Evolutionary conservation across 2,329 filamentous ascomycete genomes (phyloP), one percentile per base, ranked within the genome.

Genomic region (Onygenales sp.): DNA sequence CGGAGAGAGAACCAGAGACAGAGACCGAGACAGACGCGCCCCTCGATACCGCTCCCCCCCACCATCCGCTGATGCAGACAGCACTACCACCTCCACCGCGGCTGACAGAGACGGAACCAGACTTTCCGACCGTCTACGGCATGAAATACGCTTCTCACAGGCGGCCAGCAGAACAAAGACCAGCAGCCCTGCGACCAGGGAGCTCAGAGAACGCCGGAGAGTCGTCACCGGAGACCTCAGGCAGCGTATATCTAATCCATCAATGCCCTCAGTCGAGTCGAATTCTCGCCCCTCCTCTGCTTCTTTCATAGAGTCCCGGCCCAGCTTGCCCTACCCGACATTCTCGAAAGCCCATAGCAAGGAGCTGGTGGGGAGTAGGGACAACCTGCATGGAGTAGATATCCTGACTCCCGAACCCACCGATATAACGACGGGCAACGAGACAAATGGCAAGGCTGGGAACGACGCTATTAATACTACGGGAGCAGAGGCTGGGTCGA

Each of bases 311-410:
- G 72, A 73, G 49, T 73, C 72, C 47, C 73, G 71, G 57, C 64
- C 70, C 32, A 79, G 78, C 57, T 66, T 87, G 43, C 85, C 88
- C 6, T 95, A 95, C 66, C 89, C 90, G 1, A 78, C 79, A 9
- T 89, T 94, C 70, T 93, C 87, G 72, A 96, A 94, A 72, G 87
- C 87, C 10, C 89, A 95, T 69, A 94, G 89, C 76, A 93, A 90
- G 69, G 92, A 96, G 72, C 82, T 83, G 44, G 81, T 95, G 52
- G 78, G 82, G 59, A 84, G 82, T 64, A 75, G 75, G 51, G 80
- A 84, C 45, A 76, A 81, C 51, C 60, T 80, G 63, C 48, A 67
- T 64, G 57, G 69, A 53, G 62, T 64, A 35, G 66, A 68, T 53
- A 70, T 76, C 55, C 76, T 82, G 57, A 90, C 87, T 1, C 87